Percentiles rank a stretch among this genome's conserved stretches.
Conservation (phyloP, 805 yeast genomes). For the Cephaloascus albidus region DNA sequence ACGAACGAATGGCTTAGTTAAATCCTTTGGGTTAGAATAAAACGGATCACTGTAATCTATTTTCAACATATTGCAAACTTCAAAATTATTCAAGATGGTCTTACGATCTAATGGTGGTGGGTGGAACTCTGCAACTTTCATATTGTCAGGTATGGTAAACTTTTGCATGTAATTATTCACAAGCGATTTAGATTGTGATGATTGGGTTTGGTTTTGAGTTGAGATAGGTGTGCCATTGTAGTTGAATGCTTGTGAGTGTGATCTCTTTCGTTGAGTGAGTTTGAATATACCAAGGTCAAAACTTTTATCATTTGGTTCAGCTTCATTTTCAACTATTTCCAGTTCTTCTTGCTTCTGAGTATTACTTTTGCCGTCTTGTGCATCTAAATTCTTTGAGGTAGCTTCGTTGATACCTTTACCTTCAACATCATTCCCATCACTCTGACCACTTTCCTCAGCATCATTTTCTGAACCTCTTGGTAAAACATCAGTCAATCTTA, state of each 20-base stretch:
- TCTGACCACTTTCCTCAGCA: slow-evolving; percentile 6
- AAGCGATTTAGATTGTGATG: no score
- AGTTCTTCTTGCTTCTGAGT: neutral
- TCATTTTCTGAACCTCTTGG: slow-evolving; percentile 8
- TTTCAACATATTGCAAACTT: slow-evolving; percentile 35
- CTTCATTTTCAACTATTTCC: neutral
- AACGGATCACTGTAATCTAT: slow-evolving; percentile 54
- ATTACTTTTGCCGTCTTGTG: neutral
- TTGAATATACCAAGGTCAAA: neutral
- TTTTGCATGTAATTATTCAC: no score
- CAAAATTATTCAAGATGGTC: slow-evolving; percentile 19
- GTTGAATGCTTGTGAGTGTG: neutral
- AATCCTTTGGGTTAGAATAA: slow-evolving; percentile 45
- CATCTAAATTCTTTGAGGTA: no score
- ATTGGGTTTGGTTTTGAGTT: no score
- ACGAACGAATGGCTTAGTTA: slow-evolving; percentile 48
- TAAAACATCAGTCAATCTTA: slow-evolving; percentile 5
- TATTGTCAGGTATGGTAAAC: no score
- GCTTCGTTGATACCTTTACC: neutral
- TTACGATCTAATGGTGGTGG: neutral
- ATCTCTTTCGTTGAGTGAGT: neutral
- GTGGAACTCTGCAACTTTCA: no score
- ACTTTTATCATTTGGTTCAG: neutral
- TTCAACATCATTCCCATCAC: slow-evolving; percentile 5
- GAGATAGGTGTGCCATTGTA: no score